A percentile compares a stretch with the other conserved stretches of the same genome.
Conservation (phyloP, 495 filamentous ascomycete species). For the Amphirosellinia nigrospora region DNA sequence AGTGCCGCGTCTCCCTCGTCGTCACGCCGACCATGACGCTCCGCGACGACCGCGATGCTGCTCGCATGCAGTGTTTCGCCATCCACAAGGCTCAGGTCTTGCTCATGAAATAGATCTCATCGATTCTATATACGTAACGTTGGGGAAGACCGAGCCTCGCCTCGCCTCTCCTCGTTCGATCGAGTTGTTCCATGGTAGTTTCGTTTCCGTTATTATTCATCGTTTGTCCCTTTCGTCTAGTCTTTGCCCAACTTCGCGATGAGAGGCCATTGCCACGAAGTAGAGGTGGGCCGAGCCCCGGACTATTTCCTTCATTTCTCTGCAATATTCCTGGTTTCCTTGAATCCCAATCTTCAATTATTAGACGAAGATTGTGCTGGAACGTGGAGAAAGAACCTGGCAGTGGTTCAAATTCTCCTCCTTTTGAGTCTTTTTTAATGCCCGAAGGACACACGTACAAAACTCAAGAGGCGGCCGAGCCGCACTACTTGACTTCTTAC, state of each 20-base stretch:
- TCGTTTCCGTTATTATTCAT: not conserved
- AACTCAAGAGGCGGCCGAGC: not conserved
- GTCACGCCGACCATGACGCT: slow-evolving; percentile 43
- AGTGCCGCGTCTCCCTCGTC: slow-evolving; percentile 43
- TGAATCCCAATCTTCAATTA: not conserved
- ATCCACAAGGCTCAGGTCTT: slow-evolving; percentile 42
- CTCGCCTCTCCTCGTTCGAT: not conserved
- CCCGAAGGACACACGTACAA: not conserved
- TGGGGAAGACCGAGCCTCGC: not conserved
- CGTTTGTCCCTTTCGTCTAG: not conserved
- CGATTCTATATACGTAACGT: not conserved
- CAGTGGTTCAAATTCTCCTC: not conserved
- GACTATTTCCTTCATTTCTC: not conserved
- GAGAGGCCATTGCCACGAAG: slow-evolving; percentile 9
- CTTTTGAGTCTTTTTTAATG: not conserved
- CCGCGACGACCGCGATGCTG: slow-evolving; percentile 41
- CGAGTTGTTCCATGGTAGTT: not conserved
- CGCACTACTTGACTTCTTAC: not conserved
- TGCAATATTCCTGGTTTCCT: not conserved
- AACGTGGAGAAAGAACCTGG: not conserved
- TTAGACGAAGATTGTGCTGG: not conserved
- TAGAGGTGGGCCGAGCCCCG: not conserved
- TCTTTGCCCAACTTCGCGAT: not conserved
- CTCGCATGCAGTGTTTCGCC: slow-evolving; percentile 29
- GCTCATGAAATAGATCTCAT: slow-evolving; percentile 32